These are phyloP conservation scores for Rhodotorula glutinis DNA, from an alignment of 1,284 basidiomycete genomes.

Conservation along the genomic window DNA sequence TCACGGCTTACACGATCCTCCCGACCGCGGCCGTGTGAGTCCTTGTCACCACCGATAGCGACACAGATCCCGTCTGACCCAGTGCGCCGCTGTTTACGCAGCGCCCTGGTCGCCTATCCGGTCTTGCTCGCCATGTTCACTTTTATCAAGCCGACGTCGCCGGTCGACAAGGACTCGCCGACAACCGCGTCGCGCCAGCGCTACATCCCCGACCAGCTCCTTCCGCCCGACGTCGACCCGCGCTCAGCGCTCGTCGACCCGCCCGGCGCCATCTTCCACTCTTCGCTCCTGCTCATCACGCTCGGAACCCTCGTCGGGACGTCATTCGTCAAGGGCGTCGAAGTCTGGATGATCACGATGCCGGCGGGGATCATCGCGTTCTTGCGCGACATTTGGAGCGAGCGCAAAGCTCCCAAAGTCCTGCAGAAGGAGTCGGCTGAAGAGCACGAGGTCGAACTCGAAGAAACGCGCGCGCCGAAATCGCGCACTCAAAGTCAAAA, in stretches of 20 bases:
- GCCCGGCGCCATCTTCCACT: constrained; percentile 55
- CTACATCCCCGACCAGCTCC: constrained; percentile 51
- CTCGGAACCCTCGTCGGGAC: constrained; percentile 61
- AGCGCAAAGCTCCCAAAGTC: constrained; percentile 46
- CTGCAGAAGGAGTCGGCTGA: background rate
- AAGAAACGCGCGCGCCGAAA: constrained; percentile 1
- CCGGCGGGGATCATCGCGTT: constrained; percentile 77
- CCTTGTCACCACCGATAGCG: too few relatives aligned
- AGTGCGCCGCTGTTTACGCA: too few relatives aligned
- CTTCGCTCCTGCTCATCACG: constrained; percentile 55
- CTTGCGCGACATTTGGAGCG: constrained; percentile 65
- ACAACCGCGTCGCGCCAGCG: constrained; percentile 10
- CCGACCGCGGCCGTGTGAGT: constrained; percentile 58
- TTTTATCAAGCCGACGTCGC: constrained; percentile 1
- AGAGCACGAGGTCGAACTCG: constrained; percentile 25
- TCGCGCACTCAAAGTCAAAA: too few relatives aligned
- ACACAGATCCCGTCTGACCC: too few relatives aligned
- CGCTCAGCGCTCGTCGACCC: constrained; percentile 55
- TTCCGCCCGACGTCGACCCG: constrained; percentile 53
- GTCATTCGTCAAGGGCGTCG: constrained; percentile 55
- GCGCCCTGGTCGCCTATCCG: constrained; percentile 48
- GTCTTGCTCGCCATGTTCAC: constrained; percentile 47
- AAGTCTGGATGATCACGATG: constrained; percentile 68
- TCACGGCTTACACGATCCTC: constrained; percentile 41
- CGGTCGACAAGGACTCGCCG: background rate